Conservation (phyloP, 495 filamentous ascomycete species). For the Pyrenopolyporus hunteri region DNA sequence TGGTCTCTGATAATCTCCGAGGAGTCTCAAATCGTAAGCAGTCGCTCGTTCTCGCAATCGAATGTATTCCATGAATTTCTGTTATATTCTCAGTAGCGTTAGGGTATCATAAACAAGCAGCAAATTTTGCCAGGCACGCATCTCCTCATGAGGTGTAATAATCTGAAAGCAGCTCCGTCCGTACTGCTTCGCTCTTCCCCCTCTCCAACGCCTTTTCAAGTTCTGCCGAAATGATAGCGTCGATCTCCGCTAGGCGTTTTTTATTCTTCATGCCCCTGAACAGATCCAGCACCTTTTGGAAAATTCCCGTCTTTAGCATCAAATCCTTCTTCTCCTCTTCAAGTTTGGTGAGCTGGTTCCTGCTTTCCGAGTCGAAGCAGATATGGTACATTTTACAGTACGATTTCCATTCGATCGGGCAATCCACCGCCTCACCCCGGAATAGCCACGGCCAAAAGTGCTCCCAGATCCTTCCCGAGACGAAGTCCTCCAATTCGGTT, state of each 20-base stretch:
- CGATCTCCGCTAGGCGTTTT: conserved; percentile 32
- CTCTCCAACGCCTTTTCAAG: conserved; percentile 27
- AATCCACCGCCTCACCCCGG: conserved; percentile 61
- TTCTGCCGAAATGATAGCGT: conserved; percentile 26
- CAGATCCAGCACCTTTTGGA: conserved; percentile 18
- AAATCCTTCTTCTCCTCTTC: conserved; percentile 29
- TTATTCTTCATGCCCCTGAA: conserved; percentile 10
- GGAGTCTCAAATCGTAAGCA: too few relatives aligned
- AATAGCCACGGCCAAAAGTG: conserved; percentile 80
- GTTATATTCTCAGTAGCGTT: not conserved
- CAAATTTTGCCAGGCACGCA: conserved; percentile 9
- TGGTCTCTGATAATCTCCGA: too few relatives aligned
- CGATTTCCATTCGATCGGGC: conserved; percentile 58
- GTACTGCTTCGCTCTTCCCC: conserved; percentile 24
- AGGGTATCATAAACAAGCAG: conserved; percentile 30
- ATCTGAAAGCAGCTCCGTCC: conserved; percentile 31
- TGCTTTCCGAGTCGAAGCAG: conserved; percentile 38
- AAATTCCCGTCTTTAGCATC: conserved; percentile 7
- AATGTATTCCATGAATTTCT: not conserved
- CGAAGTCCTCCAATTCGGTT: conserved; percentile 66
- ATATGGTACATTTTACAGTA: conserved; percentile 46
- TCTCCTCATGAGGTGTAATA: conserved; percentile 23
- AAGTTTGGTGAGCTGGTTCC: conserved; percentile 14
- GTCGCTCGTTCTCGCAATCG: too few relatives aligned
- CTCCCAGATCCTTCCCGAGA: conserved; percentile 76